Conservation (phyloP, 306 rosid species). For the Herpetospermum pedunculosum region DNA sequence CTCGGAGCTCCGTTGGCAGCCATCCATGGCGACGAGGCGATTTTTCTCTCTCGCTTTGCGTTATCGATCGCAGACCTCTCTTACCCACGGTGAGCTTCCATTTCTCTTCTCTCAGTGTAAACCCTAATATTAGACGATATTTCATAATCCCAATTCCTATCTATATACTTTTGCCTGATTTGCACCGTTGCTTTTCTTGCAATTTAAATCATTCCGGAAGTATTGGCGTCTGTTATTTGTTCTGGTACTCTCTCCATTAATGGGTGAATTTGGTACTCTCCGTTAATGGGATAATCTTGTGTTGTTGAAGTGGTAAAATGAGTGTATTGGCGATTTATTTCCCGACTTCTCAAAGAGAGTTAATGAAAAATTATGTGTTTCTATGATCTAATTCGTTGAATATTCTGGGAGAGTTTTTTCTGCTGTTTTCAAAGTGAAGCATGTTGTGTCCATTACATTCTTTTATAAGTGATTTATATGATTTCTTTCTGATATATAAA, state of each 20-base stretch:
- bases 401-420: background rate
- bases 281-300: background rate
- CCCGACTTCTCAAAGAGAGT: background rate
- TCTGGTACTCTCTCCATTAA: background rate
- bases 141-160: background rate
- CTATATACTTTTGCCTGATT: background rate
- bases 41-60: slow-evolving; percentile 19
- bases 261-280: background rate
- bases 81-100: slow-evolving; percentile 20
- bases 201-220: background rate
- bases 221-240: background rate
- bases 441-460: background rate
- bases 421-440: background rate
- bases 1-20: background rate
- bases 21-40: slow-evolving; percentile 37
- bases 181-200: background rate
- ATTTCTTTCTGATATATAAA: background rate
- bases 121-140: background rate
- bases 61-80: slow-evolving; percentile 5
- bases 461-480: background rate
- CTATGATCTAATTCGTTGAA: background rate
- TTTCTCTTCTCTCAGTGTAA: background rate
- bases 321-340: background rate
- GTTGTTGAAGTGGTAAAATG: background rate
- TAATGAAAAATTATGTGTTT: background rate